Base-by-base conservation (phyloP, 1,284 basidiomycete genomes). In the Moesziomyces parantarcticus region DNA sequence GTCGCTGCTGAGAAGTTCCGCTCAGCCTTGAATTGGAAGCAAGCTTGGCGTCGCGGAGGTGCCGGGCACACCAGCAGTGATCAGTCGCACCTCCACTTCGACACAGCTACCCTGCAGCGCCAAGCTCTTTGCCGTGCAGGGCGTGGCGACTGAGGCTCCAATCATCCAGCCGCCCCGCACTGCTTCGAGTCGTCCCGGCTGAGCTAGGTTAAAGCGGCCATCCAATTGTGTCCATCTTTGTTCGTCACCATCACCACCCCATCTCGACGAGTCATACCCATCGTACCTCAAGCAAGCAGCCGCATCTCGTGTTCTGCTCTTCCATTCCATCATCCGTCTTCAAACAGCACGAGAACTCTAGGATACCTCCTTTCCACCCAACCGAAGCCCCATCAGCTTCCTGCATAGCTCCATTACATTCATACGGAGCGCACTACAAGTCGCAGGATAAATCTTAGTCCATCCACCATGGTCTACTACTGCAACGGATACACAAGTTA, bases 21-120 rank as follows among this genome's bases (percentile, higher is more conserved):
- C 36, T 32, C 29, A 32, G 29, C 11, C 29, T 32, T 13, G 29
- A 32, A 13, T 11, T 32, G 29, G 29, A 1, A 32, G 29, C 36
- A 16, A 16, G 16, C 36, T 39, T 39, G 36, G 36, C 36, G 36
- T 39, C 14, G 6, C 29, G 14, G 11, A 20, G 21, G 16, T 36
- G 16, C n/a, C 10, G 18, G 29, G 29, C 29, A 32, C 10, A 18
- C 16, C 18, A 16, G 18, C 36, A 39, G 36, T 39, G 36, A 6
- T 18, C 36, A 18, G 18, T 8, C 14, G 36, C 55, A 42, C 54
- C 61, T 57, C 61, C 54, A 63, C 61, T 49, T 41, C 13, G 18
- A 26, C 44, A 47, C 41, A 36, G 56, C 51, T 48, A 47, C 26
- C 62, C 62, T 58, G 62, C 62, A 65, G 62, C 54, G 56, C 56